A percentile compares a stretch with the other conserved stretches of the same genome.
phyloP scores from a whole-genome alignment of 345 rosid species.

The Ceriops zippeliana region DNA sequence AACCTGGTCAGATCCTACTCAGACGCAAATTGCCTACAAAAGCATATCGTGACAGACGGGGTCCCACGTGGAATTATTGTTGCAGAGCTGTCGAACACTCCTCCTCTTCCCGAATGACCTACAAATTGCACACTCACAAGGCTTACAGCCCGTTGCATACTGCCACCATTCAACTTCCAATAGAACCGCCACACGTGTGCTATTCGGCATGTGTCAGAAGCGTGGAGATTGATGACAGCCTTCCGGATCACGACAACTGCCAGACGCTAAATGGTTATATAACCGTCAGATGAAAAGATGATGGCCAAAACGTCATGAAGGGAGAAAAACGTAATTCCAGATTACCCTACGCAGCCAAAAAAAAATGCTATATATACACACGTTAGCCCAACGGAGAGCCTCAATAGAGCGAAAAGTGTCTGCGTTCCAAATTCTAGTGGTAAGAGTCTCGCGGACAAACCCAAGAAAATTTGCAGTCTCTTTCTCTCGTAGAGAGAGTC shows the following conservation, averaged over 20 bases:
- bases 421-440: too few species aligned
- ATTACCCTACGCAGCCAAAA: not conserved
- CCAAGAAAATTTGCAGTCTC: not conserved
- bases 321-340: constrained; percentile 5
- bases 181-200: not conserved
- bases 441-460: not conserved
- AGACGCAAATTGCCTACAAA: too few species aligned
- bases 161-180: not conserved
- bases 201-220: not conserved
- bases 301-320: not conserved
- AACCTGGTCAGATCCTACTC: too few species aligned
- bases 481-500: not conserved
- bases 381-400: too few species aligned
- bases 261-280: not conserved
- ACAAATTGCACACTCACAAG: too few species aligned
- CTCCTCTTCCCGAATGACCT: too few species aligned
- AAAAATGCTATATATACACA: not conserved
- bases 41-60: too few species aligned
- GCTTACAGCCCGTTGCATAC: not conserved
- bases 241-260: not conserved
- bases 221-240: not conserved
- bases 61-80: too few species aligned
- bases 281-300: constrained; percentile 8
- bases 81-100: too few species aligned
- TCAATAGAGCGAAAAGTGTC: not conserved